phyloP scores from a whole-genome alignment of 139 green algal genomes.

The Penium margaritaceum region DNA sequence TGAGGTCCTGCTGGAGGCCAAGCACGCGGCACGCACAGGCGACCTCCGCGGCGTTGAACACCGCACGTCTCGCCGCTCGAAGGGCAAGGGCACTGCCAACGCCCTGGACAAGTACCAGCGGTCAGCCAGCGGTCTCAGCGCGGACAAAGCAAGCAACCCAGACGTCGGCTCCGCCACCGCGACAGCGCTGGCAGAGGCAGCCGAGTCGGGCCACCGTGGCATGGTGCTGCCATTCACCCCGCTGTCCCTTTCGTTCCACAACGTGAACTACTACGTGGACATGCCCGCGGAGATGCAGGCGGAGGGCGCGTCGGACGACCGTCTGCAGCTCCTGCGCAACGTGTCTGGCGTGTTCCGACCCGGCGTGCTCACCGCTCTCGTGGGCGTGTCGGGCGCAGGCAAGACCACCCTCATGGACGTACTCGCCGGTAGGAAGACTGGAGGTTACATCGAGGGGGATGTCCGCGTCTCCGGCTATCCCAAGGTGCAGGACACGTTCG shows the following conservation, averaged over 20 bases:
- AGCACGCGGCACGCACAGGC: conserved; percentile 23
- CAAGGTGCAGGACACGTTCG: conserved; percentile 56
- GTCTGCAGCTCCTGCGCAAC: conserved; percentile 36
- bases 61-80: not conserved
- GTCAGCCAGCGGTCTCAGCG: not conserved
- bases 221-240: conserved; percentile 41
- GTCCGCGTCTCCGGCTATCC: conserved; percentile 58
- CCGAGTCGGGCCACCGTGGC: conserved; percentile 2
- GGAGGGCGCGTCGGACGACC: conserved; percentile 3
- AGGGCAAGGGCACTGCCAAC: conserved; percentile 4
- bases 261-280: conserved; percentile 42
- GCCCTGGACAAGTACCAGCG: not conserved
- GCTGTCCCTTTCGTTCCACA: conserved; percentile 36
- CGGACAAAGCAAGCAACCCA: not conserved
- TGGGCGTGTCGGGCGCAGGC: conserved; percentile 41
- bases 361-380: conserved; percentile 36
- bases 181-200: not conserved
- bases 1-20: conserved; percentile 19
- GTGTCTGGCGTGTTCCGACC: conserved; percentile 35
- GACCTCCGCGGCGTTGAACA: not conserved
- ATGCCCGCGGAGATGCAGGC: conserved; percentile 36
- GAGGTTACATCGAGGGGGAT: conserved; percentile 52
- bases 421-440: conserved; percentile 39
- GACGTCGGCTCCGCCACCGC: not conserved
- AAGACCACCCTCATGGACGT: conserved; percentile 48